These are phyloP conservation scores for Zasmidium angulare DNA, from an alignment of 2,329 filamentous ascomycete genomes.

Conservation along the genomic window DNA sequence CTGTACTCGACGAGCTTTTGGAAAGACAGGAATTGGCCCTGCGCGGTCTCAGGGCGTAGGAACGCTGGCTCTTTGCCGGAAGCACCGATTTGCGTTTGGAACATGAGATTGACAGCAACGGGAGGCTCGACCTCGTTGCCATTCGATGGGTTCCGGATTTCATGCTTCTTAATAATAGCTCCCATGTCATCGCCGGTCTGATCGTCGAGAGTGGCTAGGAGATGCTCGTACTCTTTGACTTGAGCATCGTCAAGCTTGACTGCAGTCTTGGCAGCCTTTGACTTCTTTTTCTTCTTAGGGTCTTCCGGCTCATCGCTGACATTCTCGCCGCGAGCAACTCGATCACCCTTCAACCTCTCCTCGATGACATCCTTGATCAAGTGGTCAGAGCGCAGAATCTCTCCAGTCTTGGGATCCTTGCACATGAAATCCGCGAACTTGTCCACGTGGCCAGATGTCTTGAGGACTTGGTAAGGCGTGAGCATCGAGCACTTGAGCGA, in stretches of 20 bases:
- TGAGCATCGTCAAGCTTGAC: constrained; percentile 85
- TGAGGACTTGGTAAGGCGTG: constrained; percentile 89
- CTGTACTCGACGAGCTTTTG: constrained; percentile 95
- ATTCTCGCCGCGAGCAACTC: constrained; percentile 84
- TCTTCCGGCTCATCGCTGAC: constrained; percentile 72
- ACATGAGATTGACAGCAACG: constrained; percentile 97
- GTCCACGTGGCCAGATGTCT: constrained; percentile 91
- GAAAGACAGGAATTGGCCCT: constrained; percentile 98
- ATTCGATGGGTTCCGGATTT: constrained; percentile 84
- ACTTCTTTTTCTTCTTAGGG: constrained; percentile 76
- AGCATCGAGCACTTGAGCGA: constrained; percentile 93
- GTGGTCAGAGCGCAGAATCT: constrained; percentile 94
- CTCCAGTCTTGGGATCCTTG: constrained; percentile 86
- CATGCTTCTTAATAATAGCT: constrained; percentile 83
- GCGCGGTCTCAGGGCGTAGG: constrained; percentile 89
- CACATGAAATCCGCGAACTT: constrained; percentile 99
- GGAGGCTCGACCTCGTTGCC: constrained; percentile 75
- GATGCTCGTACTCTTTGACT: constrained; percentile 85
- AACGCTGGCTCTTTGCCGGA: constrained; percentile 84
- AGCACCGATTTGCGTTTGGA: constrained; percentile 90
- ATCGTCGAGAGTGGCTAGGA: constrained; percentile 92
- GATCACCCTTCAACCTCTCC: constrained; percentile 81
- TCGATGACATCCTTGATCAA: constrained; percentile 94
- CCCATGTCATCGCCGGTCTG: constrained; percentile 85
- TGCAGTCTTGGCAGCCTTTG: constrained; percentile 65